phyloP scores from a whole-genome alignment of 2,329 filamentous ascomycete genomes.

The Beauveria brongniartii region DNA sequence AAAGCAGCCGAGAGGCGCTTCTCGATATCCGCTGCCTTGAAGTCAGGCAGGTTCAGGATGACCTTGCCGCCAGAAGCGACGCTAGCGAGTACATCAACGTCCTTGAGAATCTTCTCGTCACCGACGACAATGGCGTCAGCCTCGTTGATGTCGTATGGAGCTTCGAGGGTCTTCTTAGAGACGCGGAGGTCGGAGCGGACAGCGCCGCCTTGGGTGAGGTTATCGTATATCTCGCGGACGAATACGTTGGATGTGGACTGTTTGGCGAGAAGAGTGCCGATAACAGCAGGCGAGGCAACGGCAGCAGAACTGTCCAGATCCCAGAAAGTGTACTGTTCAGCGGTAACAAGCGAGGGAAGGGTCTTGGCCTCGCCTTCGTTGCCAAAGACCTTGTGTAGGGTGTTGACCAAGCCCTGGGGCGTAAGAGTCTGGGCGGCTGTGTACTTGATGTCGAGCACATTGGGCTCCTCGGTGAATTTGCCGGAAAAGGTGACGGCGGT shows the following conservation, averaged over 20 bases:
- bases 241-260: constrained; percentile 58
- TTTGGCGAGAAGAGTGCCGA: constrained; percentile 58
- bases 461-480: constrained; percentile 53
- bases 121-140: constrained; percentile 76
- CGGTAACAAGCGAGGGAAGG: constrained; percentile 41
- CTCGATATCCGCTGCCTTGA: constrained; percentile 84
- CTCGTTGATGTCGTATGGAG: constrained; percentile 70
- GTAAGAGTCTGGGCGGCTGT: constrained; percentile 55
- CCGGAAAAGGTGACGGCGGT: constrained; percentile 74
- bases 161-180: constrained; percentile 75
- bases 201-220: constrained; percentile 65
- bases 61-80: constrained; percentile 65
- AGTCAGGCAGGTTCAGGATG: constrained; percentile 65
- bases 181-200: constrained; percentile 78
- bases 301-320: constrained; percentile 70
- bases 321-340: constrained; percentile 90
- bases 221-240: constrained; percentile 55
- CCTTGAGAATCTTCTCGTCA: constrained; percentile 69
- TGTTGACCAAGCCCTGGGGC: constrained; percentile 43
- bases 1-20: constrained; percentile 69
- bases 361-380: constrained; percentile 45
- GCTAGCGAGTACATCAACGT: constrained; percentile 64
- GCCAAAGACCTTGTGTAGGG: constrained; percentile 41
- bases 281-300: constrained; percentile 52
- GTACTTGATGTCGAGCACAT: constrained; percentile 83